Evolutionary conservation across 1,139 yeast species (phyloP).

Genomic region (Sugiyamaella novakii): DNA sequence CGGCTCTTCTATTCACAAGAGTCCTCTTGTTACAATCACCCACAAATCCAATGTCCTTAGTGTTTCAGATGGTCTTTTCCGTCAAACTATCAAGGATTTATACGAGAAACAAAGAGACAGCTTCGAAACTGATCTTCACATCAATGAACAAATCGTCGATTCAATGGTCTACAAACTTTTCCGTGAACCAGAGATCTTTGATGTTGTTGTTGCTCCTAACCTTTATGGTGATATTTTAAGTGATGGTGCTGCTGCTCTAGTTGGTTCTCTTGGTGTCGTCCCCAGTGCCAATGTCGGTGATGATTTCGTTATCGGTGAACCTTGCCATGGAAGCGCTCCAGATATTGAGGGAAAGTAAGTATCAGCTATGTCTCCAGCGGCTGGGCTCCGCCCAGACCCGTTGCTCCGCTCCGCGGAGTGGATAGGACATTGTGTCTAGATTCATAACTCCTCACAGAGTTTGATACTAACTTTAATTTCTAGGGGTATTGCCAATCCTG

Average conservation of each 20-base stretch:
- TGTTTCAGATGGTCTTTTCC: slow-evolving; percentile 91
- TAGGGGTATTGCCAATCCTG: slow-evolving; percentile 85
- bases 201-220: slow-evolving; percentile 98
- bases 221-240: slow-evolving; percentile 95
- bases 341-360: slow-evolving; percentile 81
- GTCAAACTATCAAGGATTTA: slow-evolving; percentile 82
- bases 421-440: too few relatives aligned
- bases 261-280: slow-evolving; percentile 96
- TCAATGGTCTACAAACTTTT: slow-evolving; percentile 99
- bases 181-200: slow-evolving; percentile 96
- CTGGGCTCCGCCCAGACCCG: too few relatives aligned
- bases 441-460: too few relatives aligned
- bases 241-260: slow-evolving; percentile 99
- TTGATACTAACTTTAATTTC: slow-evolving; percentile 6
- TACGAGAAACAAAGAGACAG: slow-evolving; percentile 65
- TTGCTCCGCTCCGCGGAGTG: too few relatives aligned
- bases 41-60: slow-evolving; percentile 96
- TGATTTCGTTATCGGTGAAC: slow-evolving; percentile 94
- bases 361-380: too few relatives aligned
- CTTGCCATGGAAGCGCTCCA: slow-evolving; percentile 99
- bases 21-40: slow-evolving; percentile 84
- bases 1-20: slow-evolving; percentile 47
- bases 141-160: slow-evolving; percentile 96
- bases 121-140: slow-evolving; percentile 45
- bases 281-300: slow-evolving; percentile 99